phyloP scores from a whole-genome alignment of 2,329 filamentous ascomycete species.

The Aspergillus chevalieri region DNA sequence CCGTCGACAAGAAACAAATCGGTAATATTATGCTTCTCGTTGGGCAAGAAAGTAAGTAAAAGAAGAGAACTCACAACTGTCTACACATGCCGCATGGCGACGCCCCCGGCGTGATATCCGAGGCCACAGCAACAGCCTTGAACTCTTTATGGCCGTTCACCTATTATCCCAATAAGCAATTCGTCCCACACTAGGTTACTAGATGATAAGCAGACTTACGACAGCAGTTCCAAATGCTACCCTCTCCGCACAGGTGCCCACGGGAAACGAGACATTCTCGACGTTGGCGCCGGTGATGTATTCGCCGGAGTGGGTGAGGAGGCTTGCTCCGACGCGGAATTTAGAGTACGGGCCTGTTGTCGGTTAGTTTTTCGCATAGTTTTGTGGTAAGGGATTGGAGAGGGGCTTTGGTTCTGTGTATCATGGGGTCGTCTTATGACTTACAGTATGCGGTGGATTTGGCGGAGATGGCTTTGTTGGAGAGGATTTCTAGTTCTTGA shows the following conservation, averaged over 20 bases:
- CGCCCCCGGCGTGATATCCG: conserved; percentile 62
- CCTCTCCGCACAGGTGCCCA: conserved; percentile 91
- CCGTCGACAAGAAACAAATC: no score
- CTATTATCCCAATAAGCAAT: conserved; percentile 16
- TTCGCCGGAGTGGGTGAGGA: conserved; percentile 56
- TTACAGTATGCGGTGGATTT: conserved; percentile 76
- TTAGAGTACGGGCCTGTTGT: conserved; percentile 69
- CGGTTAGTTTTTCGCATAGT: neutral
- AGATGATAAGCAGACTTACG: conserved; percentile 22
- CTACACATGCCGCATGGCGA: conserved; percentile 93
- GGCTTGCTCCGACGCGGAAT: conserved; percentile 80
- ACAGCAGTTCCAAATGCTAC: conserved; percentile 82
- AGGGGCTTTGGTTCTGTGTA: neutral
- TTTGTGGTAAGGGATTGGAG: neutral
- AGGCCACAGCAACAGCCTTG: conserved; percentile 77
- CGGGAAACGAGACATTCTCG: conserved; percentile 88
- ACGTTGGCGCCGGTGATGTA: conserved; percentile 76
- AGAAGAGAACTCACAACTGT: conserved; percentile 59
- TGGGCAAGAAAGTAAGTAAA: neutral
- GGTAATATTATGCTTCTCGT: neutral
- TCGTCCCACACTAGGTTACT: neutral
- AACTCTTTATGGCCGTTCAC: conserved; percentile 51
- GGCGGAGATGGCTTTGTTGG: conserved; percentile 59
- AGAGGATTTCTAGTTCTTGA: conserved; percentile 60
- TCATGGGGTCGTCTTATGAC: conserved; percentile 14